These are phyloP conservation scores for Primulina huaijiensis DNA, from an alignment of 257 asterid genomes.

Conservation along the genomic window DNA sequence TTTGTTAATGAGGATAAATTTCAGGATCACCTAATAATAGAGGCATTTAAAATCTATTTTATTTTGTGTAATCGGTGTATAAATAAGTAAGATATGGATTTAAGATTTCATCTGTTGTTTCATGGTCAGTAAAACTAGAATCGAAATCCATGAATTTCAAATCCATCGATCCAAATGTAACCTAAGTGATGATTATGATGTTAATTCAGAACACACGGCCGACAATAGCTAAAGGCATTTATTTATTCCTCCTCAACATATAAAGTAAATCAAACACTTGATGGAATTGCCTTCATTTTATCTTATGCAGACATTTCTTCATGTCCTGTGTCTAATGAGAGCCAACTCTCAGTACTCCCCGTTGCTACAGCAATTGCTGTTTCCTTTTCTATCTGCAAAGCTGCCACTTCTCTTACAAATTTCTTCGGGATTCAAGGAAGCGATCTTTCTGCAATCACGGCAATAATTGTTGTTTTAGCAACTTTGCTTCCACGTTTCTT, in stretches of 20 bases:
- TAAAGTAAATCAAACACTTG: background rate
- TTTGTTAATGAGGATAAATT: too few relatives aligned
- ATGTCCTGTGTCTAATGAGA: constrained; percentile 32
- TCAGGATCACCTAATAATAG: too few relatives aligned
- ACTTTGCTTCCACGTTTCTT: constrained; percentile 56
- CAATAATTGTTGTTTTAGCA: constrained; percentile 63
- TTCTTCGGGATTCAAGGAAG: constrained; percentile 48
- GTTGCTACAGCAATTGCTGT: constrained; percentile 62
- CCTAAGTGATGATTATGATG: background rate
- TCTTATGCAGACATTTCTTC: constrained; percentile 41
- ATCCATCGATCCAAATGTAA: too few relatives aligned
- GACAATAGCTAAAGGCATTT: background rate
- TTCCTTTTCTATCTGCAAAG: constrained; percentile 66
- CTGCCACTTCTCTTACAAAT: constrained; percentile 42
- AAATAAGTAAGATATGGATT: too few relatives aligned
- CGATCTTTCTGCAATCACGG: constrained; percentile 70
- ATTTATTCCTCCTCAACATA: background rate
- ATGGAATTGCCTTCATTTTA: constrained; percentile 19
- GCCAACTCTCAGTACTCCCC: constrained; percentile 51
- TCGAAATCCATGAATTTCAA: too few relatives aligned
- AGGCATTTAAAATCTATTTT: too few relatives aligned
- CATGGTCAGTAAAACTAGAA: too few relatives aligned
- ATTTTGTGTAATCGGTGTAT: too few relatives aligned
- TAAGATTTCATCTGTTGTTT: too few relatives aligned
- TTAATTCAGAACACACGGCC: background rate